These are phyloP conservation scores for Pleurozium schreberi DNA, from an alignment of 225 moss, liverwort and hornwort genomes.

Conservation along the genomic window DNA sequence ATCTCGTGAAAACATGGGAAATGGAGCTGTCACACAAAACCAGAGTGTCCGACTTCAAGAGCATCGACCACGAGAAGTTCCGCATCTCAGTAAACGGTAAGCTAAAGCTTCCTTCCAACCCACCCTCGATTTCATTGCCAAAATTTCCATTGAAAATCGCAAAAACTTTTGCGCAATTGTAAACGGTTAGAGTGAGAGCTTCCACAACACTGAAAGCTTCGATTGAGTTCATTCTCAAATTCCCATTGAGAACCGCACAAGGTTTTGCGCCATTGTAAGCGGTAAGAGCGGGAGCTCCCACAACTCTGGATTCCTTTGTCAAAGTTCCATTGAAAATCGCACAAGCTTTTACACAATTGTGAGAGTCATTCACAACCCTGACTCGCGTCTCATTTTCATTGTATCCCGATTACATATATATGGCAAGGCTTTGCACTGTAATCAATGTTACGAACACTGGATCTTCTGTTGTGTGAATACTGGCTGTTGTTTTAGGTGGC, in stretches of 20 bases:
- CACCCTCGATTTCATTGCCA: background rate
- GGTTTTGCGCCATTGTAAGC: background rate
- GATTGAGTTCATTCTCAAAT: background rate
- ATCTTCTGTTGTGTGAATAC: background rate
- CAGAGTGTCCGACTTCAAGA: slow-evolving; percentile 39
- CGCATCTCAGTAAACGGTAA: slow-evolving; percentile 61
- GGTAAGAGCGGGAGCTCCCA: background rate
- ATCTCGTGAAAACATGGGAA: slow-evolving; percentile 88
- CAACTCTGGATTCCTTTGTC: background rate
- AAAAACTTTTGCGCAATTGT: background rate
- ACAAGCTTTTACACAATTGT: background rate
- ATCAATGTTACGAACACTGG: background rate
- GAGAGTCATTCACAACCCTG: background rate
- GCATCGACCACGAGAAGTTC: slow-evolving; percentile 59
- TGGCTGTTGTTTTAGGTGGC: slow-evolving; percentile 23
- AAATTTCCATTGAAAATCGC: background rate
- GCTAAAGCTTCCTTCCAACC: too few relatives aligned
- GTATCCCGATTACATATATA: background rate
- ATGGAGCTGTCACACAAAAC: slow-evolving; percentile 83
- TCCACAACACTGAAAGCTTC: background rate
- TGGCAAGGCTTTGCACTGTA: background rate
- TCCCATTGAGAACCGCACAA: background rate
- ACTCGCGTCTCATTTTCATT: background rate
- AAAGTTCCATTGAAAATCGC: background rate
- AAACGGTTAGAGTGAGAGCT: background rate